Percentiles rank a stretch among this genome's conserved stretches.
Evolutionary conservation across 1,139 yeast species (phyloP).

Genomic region (Kurtzmaniella quercitrusa): DNA sequence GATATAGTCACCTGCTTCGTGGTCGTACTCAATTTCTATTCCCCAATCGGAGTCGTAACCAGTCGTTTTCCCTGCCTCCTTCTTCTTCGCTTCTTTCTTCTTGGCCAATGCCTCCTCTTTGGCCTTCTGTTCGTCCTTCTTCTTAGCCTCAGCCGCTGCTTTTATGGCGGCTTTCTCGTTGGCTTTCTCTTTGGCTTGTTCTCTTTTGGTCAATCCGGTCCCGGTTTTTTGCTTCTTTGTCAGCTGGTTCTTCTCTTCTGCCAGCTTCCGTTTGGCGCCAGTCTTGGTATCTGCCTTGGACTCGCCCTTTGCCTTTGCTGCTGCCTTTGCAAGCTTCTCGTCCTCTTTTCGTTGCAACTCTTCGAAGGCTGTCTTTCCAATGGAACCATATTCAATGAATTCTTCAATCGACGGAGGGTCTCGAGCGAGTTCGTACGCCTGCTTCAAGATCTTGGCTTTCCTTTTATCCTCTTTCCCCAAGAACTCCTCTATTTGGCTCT

Average conservation of each 20-base stretch:
- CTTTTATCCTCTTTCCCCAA: slow-evolving; percentile 23
- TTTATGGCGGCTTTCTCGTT: slow-evolving; percentile 5
- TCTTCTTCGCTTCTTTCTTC: slow-evolving; percentile 3
- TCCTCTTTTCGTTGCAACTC: slow-evolving; percentile 19
- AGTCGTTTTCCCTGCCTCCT: slow-evolving; percentile 8
- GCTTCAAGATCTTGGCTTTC: slow-evolving; percentile 32
- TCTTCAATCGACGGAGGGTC: slow-evolving; percentile 42
- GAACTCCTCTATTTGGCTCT: slow-evolving; percentile 25
- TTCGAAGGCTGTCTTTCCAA: slow-evolving; percentile 14
- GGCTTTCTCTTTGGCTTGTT: slow-evolving; percentile 5
- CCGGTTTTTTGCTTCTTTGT: slow-evolving; percentile 1
- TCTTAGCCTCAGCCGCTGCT: slow-evolving; percentile 1
- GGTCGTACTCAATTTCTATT: slow-evolving; percentile 24
- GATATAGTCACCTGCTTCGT: slow-evolving; percentile 29
- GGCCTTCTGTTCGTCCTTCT: slow-evolving; percentile 1
- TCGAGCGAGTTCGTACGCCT: slow-evolving; percentile 37
- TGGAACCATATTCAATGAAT: slow-evolving; percentile 41
- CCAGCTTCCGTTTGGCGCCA: slow-evolving; percentile 8
- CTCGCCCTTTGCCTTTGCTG: slow-evolving; percentile 13
- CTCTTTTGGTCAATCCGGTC: neutral
- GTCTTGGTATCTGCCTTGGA: slow-evolving; percentile 11
- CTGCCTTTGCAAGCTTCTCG: slow-evolving; percentile 14
- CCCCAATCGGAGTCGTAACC: slow-evolving; percentile 46
- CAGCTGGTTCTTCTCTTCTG: slow-evolving; percentile 1
- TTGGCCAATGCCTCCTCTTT: neutral